Evolutionary conservation across 2,329 filamentous ascomycete species (phyloP).

Genomic region (Chaetomiaceae sp.): DNA sequence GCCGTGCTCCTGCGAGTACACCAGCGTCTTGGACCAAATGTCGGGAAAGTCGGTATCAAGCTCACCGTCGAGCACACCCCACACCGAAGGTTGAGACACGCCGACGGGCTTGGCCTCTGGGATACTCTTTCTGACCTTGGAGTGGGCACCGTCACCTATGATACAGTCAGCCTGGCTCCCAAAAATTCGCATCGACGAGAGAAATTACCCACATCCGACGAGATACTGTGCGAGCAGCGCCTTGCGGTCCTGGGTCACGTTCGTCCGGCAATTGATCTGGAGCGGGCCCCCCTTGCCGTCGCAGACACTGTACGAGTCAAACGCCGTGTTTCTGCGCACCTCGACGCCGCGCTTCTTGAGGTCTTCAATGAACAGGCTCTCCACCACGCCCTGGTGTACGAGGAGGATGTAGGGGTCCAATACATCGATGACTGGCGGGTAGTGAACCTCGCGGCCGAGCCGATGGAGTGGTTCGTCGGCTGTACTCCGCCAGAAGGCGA

Average conservation of each 20-base stretch:
- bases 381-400: conserved; percentile 71
- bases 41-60: conserved; percentile 70
- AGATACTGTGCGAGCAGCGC: conserved; percentile 57
- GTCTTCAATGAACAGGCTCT: conserved; percentile 66
- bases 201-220: conserved; percentile 60
- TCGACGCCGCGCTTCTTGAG: conserved; percentile 59
- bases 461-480: conserved; percentile 50
- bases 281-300: conserved; percentile 40
- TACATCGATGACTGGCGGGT: conserved; percentile 57
- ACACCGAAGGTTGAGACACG: conserved; percentile 52
- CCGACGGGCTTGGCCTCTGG: conserved; percentile 52
- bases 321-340: conserved; percentile 61
- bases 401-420: conserved; percentile 54
- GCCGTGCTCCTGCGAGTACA: conserved; percentile 62
- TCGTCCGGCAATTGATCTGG: conserved; percentile 48
- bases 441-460: conserved; percentile 63
- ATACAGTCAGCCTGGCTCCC: conserved; percentile 2
- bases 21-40: conserved; percentile 68
- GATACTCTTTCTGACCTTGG: conserved; percentile 63
- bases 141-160: conserved; percentile 64
- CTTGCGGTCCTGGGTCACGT: conserved; percentile 46
- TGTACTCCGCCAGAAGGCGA: conserved; percentile 64
- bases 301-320: conserved; percentile 52
- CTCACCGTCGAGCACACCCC: conserved; percentile 69
- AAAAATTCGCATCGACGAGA: neutral